Base-by-base conservation (phyloP, 805 yeast genomes). In the Wickerhamomyces canadensis region DNA sequence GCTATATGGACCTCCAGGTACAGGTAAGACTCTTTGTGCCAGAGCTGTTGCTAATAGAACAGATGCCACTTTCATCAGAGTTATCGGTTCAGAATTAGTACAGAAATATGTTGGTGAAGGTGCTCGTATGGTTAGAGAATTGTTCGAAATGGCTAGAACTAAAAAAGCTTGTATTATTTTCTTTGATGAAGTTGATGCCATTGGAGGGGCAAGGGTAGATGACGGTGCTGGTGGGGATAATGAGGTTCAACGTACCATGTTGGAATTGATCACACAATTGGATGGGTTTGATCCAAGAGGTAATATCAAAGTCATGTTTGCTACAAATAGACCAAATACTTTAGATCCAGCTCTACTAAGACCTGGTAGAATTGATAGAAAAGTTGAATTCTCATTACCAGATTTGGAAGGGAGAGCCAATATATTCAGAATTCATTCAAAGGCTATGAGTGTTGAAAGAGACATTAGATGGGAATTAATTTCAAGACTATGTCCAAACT, bases 221-320 rank as follows among this genome's bases (percentile, higher is more conserved):
- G 98, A 93, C 61, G 98, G 98, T 55, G 98, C 98, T 10, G 98
- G 97, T 52, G 98, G 98, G 57, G 98, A 93, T 64, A 93, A 91
- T 60, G 99, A 93, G 67, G 98, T 93, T 37, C 98, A 93, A 67
- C 78, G 98, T 70, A 93, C 98, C 31, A 93, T 93, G 98, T 74
- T 93, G 76, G 98, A 93, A 64, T 77, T 93, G 54, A 93, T 93
- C 57, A 88, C 98, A 30, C 99, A 93, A 62, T 72, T 93, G 58
- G 99, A 93, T 62, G 99, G 99, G 37, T 93, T 93, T 62, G 98
- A 93, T 55, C 95, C 98, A 43, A 82, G 98, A 65, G 98, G 98
- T 57, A 93, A 93, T 63, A 93, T 93, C 62, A 93, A 93, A 70
- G 99, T 93, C 39, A 93, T 93, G 98, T 93, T 93, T 67, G 99